A percentile compares a stretch with the other conserved stretches of the same genome.
Evolutionary conservation across 805 yeast species (phyloP).

Genomic region (Schwanniomyces pseudopolymorphus): DNA sequence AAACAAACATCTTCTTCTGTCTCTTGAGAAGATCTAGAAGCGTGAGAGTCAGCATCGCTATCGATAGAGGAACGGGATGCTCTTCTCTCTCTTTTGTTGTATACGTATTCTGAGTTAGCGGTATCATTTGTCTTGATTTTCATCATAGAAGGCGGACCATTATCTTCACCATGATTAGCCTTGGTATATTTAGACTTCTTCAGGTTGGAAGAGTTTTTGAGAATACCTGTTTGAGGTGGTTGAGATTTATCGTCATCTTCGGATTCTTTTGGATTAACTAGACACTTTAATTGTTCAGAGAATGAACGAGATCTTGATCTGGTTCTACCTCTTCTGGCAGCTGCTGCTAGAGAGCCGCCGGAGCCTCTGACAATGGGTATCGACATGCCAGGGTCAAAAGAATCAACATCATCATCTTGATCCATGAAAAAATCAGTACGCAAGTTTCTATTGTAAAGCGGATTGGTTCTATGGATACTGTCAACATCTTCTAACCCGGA

Average conservation of each 20-base stretch:
- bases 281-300: slow-evolving; percentile 28
- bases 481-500: not conserved
- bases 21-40: slow-evolving; percentile 78
- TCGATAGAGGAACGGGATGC: slow-evolving; percentile 44
- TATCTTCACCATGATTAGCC: slow-evolving; percentile 14
- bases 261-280: slow-evolving; percentile 30
- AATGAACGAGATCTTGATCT: slow-evolving; percentile 19
- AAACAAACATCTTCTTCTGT: slow-evolving; percentile 98
- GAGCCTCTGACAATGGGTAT: slow-evolving; percentile 12
- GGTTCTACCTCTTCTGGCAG: slow-evolving; percentile 15
- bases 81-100: slow-evolving; percentile 28
- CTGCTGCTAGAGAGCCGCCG: slow-evolving; percentile 17
- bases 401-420: slow-evolving; percentile 15
- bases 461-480: not conserved
- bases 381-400: slow-evolving; percentile 4
- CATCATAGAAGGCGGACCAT: slow-evolving; percentile 27
- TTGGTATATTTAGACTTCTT: slow-evolving; percentile 4
- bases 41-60: slow-evolving; percentile 69
- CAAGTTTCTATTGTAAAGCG: slow-evolving; percentile 11
- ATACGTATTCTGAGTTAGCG: slow-evolving; percentile 11
- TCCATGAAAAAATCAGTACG: slow-evolving; percentile 18
- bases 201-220: slow-evolving; percentile 15
- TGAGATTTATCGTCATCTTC: slow-evolving; percentile 1
- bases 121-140: slow-evolving; percentile 26
- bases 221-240: slow-evolving; percentile 16